Evolutionary conservation across 108 stramenopile genomes (phyloP), one percentile per base, ranked within the genome.

Genomic region (Skeletonema menzelii): DNA sequence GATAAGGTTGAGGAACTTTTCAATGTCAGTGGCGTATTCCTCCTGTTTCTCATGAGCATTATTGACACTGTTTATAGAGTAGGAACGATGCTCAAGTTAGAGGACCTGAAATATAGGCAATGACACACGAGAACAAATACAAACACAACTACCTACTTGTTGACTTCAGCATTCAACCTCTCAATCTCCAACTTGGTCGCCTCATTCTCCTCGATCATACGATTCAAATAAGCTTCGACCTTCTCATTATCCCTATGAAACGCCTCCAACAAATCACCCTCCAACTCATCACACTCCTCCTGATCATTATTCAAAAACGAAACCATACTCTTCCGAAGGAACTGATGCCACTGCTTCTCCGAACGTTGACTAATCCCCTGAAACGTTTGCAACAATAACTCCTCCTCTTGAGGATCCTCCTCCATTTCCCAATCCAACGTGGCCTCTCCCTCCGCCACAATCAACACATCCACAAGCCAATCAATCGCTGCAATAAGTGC

Each of bases 381-480:
- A 13, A 85, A 42, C 12, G 87, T 76, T 27, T 85, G 83, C 56
- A 86, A 88, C 15, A 79, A 17, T 4, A 67, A 56, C 3, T 68
- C 73, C 15, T 20, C 49, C 28, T 46, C 83, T 32, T 47, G 32
- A 4, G 35, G 46, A 11, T 83, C 66, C 60, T 75, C 72, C 22
- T 65, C 59, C 6, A 59, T 56, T 5, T 60, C 68, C 58, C 72
- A 65, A 55, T 86, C 87, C 42, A 85, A 47, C 38, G 67, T 64
- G 17, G 73, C 53, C 60, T 78, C 79, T 15, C 30, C 73, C 32
- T 65, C 65, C 57, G 37, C n/a, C 47, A 72, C 35, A 17, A 17
- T 19, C 31, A 96, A 72, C 17, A 97, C 80, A 73, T 98, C 98
- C 26, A 97, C 83, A 26, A 99, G 72, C 99, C 99, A 99, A 19